These are phyloP conservation scores for Dendryphion nanum DNA, from an alignment of 2,329 filamentous ascomycete genomes.

Conservation along the genomic window DNA sequence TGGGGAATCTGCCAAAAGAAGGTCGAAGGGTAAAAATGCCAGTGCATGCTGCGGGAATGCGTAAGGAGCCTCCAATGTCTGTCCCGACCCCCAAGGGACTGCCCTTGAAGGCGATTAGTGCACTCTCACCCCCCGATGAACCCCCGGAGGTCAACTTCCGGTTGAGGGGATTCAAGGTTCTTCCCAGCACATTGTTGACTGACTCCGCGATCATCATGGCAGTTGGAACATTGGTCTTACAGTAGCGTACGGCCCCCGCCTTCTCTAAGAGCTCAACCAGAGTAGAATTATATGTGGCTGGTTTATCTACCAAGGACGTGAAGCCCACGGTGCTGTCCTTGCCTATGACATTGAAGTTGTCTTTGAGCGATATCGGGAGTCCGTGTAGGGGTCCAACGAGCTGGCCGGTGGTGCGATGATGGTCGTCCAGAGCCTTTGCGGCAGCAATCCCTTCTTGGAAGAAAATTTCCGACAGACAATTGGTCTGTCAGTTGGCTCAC, in stretches of 20 bases:
- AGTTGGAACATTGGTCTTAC: slow-evolving; percentile 69
- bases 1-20: slow-evolving; percentile 60
- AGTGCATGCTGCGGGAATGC: slow-evolving; percentile 57
- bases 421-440: slow-evolving; percentile 54
- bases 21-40: slow-evolving; percentile 59
- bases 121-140: slow-evolving; percentile 66
- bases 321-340: slow-evolving; percentile 65
- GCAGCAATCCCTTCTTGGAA: slow-evolving; percentile 53
- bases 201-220: slow-evolving; percentile 69
- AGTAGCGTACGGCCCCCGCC: slow-evolving; percentile 65
- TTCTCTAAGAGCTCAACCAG: slow-evolving; percentile 59
- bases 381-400: slow-evolving; percentile 66
- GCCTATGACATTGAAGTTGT: slow-evolving; percentile 64
- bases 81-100: slow-evolving; percentile 62
- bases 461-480: slow-evolving; percentile 59
- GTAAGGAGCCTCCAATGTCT: slow-evolving; percentile 60
- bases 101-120: slow-evolving; percentile 60
- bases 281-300: slow-evolving; percentile 55
- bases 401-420: slow-evolving; percentile 46
- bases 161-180: slow-evolving; percentile 62
- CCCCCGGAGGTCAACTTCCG: slow-evolving; percentile 61
- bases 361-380: slow-evolving; percentile 66
- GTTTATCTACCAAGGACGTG: slow-evolving; percentile 59
- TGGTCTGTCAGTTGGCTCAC: slow-evolving; percentile 44
- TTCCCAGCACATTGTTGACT: slow-evolving; percentile 64